Evolutionary conservation across 176 grass and related monocot species (phyloP).

Genomic region (Cenchrus americanus): DNA sequence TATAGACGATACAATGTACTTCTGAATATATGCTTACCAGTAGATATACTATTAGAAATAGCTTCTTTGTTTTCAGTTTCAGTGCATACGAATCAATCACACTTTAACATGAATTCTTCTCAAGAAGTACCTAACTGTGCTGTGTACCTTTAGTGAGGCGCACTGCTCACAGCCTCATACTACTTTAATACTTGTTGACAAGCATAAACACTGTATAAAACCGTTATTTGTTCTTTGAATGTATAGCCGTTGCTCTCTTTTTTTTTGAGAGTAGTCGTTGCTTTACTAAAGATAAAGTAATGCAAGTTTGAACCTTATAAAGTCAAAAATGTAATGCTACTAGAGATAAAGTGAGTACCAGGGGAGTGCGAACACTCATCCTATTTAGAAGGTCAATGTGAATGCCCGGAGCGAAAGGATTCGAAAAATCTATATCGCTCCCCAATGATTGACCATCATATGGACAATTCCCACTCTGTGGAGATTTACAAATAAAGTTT

Average conservation of each 20-base stretch:
- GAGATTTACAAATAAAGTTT: background rate
- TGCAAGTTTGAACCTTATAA: too few relatives aligned
- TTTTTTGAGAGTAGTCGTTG: too few relatives aligned
- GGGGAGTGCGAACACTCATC: background rate
- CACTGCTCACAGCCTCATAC: background rate
- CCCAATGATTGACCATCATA: background rate
- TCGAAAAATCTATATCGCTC: background rate
- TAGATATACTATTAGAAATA: background rate
- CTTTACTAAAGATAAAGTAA: background rate
- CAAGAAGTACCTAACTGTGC: background rate
- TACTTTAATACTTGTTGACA: background rate
- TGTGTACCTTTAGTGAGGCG: background rate
- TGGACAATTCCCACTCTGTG: background rate
- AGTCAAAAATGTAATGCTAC: background rate
- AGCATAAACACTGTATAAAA: background rate
- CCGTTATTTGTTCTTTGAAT: background rate
- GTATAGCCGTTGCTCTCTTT: background rate
- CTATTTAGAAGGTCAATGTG: background rate
- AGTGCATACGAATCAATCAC: background rate
- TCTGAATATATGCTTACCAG: background rate
- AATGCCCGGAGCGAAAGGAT: background rate
- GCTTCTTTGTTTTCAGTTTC: background rate
- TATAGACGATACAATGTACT: too few relatives aligned
- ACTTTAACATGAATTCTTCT: background rate
- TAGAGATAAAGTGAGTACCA: background rate